Evolutionary conservation across 2,329 filamentous ascomycete species (phyloP).

Genomic region (Colletotrichum limetticola): DNA sequence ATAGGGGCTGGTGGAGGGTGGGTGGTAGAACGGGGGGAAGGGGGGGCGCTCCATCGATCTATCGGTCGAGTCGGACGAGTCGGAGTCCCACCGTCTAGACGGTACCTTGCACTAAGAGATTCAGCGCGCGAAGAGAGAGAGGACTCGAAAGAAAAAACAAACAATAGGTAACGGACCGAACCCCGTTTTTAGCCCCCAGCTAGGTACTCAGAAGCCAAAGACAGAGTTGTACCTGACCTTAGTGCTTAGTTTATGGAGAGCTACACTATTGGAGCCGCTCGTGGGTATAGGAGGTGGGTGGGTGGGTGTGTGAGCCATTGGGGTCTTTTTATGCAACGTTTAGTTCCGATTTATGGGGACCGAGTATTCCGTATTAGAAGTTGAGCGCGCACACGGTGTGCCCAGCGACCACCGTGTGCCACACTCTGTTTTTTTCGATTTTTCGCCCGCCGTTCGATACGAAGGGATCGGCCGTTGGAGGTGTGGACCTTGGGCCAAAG

Average conservation of each 20-base stretch:
- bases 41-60: neutral
- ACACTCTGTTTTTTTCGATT: neutral
- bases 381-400: neutral
- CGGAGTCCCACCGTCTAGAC: neutral
- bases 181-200: neutral
- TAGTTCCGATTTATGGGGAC: neutral
- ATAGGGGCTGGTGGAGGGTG: neutral
- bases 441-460: neutral
- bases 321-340: neutral
- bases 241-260: neutral
- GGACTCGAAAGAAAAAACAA: neutral
- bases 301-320: neutral
- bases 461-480: neutral
- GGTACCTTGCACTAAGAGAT: neutral
- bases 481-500: neutral
- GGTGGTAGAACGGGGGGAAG: neutral
- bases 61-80: conserved; percentile 1
- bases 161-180: neutral
- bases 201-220: neutral
- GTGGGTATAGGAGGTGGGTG: too few relatives aligned
- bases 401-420: too few relatives aligned
- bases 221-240: neutral
- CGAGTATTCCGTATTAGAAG: neutral
- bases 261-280: too few relatives aligned
- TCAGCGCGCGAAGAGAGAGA: neutral